phyloP scores from a whole-genome alignment of 139 green algal species.

The Ettlia oleoabundans region DNA sequence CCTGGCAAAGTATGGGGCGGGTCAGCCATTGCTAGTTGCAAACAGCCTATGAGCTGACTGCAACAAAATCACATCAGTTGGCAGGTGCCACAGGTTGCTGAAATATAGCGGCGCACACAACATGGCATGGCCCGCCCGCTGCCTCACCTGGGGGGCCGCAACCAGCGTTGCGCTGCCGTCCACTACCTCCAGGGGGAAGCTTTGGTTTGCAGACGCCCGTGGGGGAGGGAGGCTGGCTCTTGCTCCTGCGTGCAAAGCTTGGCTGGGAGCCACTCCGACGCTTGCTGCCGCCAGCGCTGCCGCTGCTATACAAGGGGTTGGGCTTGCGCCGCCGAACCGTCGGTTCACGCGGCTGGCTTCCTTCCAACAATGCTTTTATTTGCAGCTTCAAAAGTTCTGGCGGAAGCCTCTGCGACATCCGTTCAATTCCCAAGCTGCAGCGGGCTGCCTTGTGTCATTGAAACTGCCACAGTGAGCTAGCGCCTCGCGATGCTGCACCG shows the following conservation, averaged over 20 bases:
- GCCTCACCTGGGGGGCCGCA: too few relatives aligned
- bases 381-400: too few relatives aligned
- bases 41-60: too few relatives aligned
- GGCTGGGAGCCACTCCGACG: background rate
- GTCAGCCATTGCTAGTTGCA: background rate
- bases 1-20: background rate
- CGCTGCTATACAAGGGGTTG: slow-evolving; percentile 2
- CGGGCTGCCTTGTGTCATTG: too few relatives aligned
- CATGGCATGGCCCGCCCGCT: too few relatives aligned
- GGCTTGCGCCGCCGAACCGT: background rate
- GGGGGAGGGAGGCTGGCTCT: slow-evolving; percentile 6
- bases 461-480: too few relatives aligned
- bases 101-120: too few relatives aligned
- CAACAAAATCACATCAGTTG: too few relatives aligned
- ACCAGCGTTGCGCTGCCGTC: background rate
- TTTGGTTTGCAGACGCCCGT: background rate
- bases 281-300: background rate
- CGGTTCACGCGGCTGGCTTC: background rate
- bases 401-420: background rate
- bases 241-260: background rate
- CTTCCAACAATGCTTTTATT: background rate
- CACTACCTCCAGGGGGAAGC: background rate
- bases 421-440: background rate
- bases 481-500: too few relatives aligned
- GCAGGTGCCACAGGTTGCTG: too few relatives aligned